A percentile compares a stretch with the other conserved stretches of the same genome.
Evolutionary conservation across 1,139 yeast species (phyloP).

Genomic region (Sugiyamaella neomexicana): DNA sequence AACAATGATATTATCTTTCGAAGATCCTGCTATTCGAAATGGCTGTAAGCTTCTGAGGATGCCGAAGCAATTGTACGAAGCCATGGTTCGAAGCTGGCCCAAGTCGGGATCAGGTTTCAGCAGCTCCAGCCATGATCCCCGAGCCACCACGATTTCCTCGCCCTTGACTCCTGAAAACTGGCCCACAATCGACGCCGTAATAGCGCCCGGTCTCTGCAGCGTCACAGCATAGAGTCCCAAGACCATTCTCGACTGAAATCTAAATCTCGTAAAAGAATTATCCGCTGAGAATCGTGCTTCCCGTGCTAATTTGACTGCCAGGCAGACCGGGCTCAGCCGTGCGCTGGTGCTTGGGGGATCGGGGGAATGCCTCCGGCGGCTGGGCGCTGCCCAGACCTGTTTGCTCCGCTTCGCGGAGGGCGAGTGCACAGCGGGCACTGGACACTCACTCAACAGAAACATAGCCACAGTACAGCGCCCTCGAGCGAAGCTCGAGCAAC

Average conservation of each 20-base stretch:
- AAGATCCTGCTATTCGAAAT: slow-evolving; percentile 54
- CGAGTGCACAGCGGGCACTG: too few relatives aligned
- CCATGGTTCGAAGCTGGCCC: slow-evolving; percentile 53
- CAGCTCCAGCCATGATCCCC: slow-evolving; percentile 55
- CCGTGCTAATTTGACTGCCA: too few relatives aligned
- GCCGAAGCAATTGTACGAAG: slow-evolving; percentile 56
- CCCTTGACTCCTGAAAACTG: slow-evolving; percentile 58
- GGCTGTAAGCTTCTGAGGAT: slow-evolving; percentile 55
- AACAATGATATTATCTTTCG: slow-evolving; percentile 60
- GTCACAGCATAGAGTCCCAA: slow-evolving; percentile 68
- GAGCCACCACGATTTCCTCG: slow-evolving; percentile 65
- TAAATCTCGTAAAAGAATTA: too few relatives aligned
- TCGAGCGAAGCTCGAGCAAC: too few relatives aligned
- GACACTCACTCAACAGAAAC: too few relatives aligned
- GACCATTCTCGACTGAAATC: slow-evolving; percentile 26
- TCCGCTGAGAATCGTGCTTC: too few relatives aligned
- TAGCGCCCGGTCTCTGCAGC: slow-evolving; percentile 56
- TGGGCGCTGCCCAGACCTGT: too few relatives aligned
- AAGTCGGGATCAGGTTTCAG: slow-evolving; percentile 53
- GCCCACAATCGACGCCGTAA: slow-evolving; percentile 60
- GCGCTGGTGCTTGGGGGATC: too few relatives aligned
- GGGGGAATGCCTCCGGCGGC: neutral
- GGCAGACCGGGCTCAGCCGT: neutral
- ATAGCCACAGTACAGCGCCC: too few relatives aligned
- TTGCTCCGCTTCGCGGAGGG: too few relatives aligned